These are phyloP conservation scores for Penicillium sumatraense DNA, from an alignment of 2,329 filamentous ascomycete genomes.

Conservation along the genomic window DNA sequence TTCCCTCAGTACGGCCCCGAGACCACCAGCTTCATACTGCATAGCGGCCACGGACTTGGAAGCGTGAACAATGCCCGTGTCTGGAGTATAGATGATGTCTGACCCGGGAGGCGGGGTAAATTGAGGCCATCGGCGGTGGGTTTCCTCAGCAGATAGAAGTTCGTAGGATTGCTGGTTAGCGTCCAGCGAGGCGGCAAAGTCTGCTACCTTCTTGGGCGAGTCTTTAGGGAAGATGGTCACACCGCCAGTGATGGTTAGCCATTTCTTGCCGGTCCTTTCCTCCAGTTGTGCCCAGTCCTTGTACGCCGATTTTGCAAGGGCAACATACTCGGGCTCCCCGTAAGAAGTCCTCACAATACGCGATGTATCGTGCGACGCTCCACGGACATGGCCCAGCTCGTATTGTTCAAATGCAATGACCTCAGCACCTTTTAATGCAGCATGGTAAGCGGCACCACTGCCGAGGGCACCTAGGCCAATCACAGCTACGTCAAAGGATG, in stretches of 20 bases:
- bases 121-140: conserved; percentile 26
- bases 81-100: conserved; percentile 31
- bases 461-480: conserved; percentile 34
- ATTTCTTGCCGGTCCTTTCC: conserved; percentile 21
- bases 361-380: conserved; percentile 36
- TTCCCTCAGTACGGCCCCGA: conserved; percentile 30
- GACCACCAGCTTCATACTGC: conserved; percentile 24
- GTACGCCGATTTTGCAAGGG: conserved; percentile 49
- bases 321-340: conserved; percentile 34
- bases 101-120: too few relatives aligned
- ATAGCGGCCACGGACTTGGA: conserved; percentile 28
- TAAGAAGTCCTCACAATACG: conserved; percentile 35
- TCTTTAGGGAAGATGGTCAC: too few relatives aligned
- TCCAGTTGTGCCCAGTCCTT: conserved; percentile 35
- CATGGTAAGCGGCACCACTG: conserved; percentile 34
- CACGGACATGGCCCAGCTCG: conserved; percentile 33
- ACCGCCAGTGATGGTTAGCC: conserved; percentile 32
- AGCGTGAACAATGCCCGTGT: conserved; percentile 33
- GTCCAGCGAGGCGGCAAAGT: conserved; percentile 9
- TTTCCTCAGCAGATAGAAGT: conserved; percentile 31
- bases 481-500: conserved; percentile 33
- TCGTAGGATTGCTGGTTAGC: conserved; percentile 25
- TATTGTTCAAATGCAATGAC: conserved; percentile 36
- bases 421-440: conserved; percentile 29
- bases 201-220: conserved; percentile 18